Evolutionary conservation across 495 filamentous ascomycete genomes (phyloP), one percentile per base, ranked within the genome.

Genomic region (Platismatia glauca): DNA sequence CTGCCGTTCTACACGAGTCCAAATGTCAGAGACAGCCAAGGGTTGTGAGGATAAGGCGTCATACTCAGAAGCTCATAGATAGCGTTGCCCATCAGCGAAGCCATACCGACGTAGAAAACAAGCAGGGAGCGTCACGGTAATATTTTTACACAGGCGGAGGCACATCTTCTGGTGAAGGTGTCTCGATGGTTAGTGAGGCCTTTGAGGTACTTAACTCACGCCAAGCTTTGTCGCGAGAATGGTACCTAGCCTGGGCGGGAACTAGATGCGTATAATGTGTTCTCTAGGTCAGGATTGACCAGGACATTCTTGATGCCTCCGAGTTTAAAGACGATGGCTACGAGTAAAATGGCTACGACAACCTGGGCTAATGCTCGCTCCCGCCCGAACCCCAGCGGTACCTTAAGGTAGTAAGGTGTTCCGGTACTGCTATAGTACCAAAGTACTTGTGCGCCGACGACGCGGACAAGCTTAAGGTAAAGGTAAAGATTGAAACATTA

Each of bases 41-140:
- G 31, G 16, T 33, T 60, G 65, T 74, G 60, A 75, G 69, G 58
- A 69, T 63, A 48, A 55, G 22, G 44, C 34, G 31, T 53, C 66
- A 16, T 70, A 77, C 75, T 76, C 27, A 77, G 53, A n/a, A 77
- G 64, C 63, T 76, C 72, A 61, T 71, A 67, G 34, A 75, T 65
- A 22, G 73, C 70, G 53, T 67, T 71, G 52, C 70, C 69, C 34
- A 72, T 52, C n/a, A 67, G 55, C 24, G 74, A 75, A 67, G 74
- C 73, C 75, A 77, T 77, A 53, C 43, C 43, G 55, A 33, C 16
- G 38, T 41, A 16, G 50, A 29, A 61, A 38, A 61, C 37, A 53
- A 39, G 29, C 18, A 18, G 37, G 50, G 18, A 33, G 50, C 1
- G 24, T 53, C 15, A 16, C 46, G 13, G 46, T 50, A 16, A 2